phyloP scores from a whole-genome alignment of 768 basidiomycete genomes.

The Filobasidium wieringae region DNA sequence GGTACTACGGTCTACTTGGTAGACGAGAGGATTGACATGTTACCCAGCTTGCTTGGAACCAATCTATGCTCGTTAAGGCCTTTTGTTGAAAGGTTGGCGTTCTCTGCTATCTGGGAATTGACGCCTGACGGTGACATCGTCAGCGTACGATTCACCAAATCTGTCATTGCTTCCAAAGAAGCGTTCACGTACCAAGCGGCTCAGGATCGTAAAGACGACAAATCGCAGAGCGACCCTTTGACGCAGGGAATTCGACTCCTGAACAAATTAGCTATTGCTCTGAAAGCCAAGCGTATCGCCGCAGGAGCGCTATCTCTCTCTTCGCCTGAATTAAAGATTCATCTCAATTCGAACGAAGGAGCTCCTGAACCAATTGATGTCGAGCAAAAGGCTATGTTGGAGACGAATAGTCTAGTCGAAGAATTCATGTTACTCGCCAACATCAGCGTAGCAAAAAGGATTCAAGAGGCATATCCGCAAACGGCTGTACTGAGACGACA shows the following conservation, averaged over 20 bases:
- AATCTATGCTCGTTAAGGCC: slow-evolving; percentile 89
- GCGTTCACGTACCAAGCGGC: slow-evolving; percentile 97
- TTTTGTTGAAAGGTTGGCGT: slow-evolving; percentile 84
- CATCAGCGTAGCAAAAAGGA: slow-evolving; percentile 79
- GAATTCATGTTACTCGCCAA: slow-evolving; percentile 99
- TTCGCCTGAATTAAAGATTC: slow-evolving; percentile 95
- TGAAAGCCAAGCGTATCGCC: slow-evolving; percentile 74
- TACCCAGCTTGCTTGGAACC: slow-evolving; percentile 82
- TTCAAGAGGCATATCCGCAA: slow-evolving; percentile 87
- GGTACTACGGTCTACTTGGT: slow-evolving; percentile 97
- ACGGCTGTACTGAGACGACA: slow-evolving; percentile 86
- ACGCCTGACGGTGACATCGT: slow-evolving; percentile 79
- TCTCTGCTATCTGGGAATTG: slow-evolving; percentile 93
- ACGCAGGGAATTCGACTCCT: slow-evolving; percentile 78
- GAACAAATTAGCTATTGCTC: slow-evolving; percentile 70
- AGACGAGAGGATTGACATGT: slow-evolving; percentile 97
- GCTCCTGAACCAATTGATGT: slow-evolving; percentile 86
- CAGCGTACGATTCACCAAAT: slow-evolving; percentile 82
- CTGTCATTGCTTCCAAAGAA: slow-evolving; percentile 88
- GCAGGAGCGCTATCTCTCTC: slow-evolving; percentile 97
- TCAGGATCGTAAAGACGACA: slow-evolving; percentile 83
- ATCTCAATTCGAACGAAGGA: slow-evolving; percentile 82
- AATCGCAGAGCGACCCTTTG: slow-evolving; percentile 69
- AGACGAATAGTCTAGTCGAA: slow-evolving; percentile 94
- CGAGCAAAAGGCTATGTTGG: slow-evolving; percentile 79